Conservation (phyloP, 345 rosid species). For the Citrus sp. region DNA sequence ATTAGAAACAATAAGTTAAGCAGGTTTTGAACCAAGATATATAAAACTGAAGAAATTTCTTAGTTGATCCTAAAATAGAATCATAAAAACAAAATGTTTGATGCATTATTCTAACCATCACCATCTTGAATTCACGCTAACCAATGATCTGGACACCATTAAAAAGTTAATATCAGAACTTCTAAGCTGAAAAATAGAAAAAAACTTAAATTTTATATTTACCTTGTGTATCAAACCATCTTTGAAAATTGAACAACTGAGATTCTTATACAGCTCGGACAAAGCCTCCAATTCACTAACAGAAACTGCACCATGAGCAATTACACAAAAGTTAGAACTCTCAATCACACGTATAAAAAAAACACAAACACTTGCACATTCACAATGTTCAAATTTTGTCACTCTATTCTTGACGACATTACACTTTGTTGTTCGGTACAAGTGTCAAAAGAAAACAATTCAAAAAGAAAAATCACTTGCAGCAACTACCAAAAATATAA, state of each 20-base stretch:
- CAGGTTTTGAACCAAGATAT: background rate
- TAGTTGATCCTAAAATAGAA: background rate
- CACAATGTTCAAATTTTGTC: background rate
- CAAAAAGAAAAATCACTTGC: background rate
- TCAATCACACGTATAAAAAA: background rate
- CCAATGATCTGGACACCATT: background rate
- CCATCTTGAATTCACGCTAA: background rate
- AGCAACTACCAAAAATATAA: too few species aligned
- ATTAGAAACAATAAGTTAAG: background rate
- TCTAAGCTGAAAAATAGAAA: background rate
- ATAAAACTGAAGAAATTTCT: background rate
- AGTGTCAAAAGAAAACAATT: background rate
- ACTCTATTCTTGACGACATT: background rate
- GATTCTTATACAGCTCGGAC: constrained; percentile 62
- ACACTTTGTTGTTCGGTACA: background rate
- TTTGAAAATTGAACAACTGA: constrained; percentile 59
- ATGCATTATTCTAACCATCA: background rate
- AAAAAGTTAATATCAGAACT: background rate
- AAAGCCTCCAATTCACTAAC: constrained; percentile 75
- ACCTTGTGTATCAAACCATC: constrained; percentile 89
- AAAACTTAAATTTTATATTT: background rate
- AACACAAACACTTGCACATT: background rate
- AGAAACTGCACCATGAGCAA: constrained; percentile 40
- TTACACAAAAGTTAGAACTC: background rate
- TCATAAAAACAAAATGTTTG: background rate